Conservation (phyloP, 2,329 filamentous ascomycete species). For the Aspergillus awamori region DNA sequence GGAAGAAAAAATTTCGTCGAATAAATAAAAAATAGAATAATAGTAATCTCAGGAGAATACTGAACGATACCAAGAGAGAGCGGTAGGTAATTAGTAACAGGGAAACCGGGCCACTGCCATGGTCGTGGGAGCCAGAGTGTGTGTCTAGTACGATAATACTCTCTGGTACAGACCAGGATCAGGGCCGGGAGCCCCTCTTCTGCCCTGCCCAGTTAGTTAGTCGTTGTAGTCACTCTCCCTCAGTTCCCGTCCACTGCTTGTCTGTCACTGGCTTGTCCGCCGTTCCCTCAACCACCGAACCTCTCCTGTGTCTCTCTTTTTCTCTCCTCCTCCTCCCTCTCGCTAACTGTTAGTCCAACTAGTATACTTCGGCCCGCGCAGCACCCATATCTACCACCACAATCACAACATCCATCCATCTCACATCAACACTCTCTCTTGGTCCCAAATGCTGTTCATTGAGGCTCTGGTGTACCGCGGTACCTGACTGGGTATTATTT, state of each 20-base stretch:
- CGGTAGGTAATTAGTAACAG: not conserved
- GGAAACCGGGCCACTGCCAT: not conserved
- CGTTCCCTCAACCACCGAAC: not conserved
- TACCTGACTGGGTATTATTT: not conserved
- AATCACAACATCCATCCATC: not conserved
- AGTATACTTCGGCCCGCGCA: too few species aligned
- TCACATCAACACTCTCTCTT: slow-evolving; percentile 1
- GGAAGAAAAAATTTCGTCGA: too few species aligned
- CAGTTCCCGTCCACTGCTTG: not conserved
- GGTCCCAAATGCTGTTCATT: not conserved
- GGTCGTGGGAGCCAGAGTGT: not conserved
- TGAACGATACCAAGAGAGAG: not conserved
- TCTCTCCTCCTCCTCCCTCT: not conserved
- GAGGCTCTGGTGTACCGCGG: not conserved
- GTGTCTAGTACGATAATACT: too few species aligned
- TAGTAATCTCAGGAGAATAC: not conserved
- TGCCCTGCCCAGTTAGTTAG: not conserved
- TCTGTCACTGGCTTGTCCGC: not conserved
- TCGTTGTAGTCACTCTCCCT: not conserved
- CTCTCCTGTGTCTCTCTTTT: not conserved
- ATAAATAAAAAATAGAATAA: too few species aligned
- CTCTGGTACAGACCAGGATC: not conserved
- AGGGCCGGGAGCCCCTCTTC: slow-evolving; percentile 8
- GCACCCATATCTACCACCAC: too few species aligned
- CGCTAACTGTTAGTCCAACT: not conserved